phyloP scores from a whole-genome alignment of 1,139 yeast genomes.

The Protomyces gravidus region DNA sequence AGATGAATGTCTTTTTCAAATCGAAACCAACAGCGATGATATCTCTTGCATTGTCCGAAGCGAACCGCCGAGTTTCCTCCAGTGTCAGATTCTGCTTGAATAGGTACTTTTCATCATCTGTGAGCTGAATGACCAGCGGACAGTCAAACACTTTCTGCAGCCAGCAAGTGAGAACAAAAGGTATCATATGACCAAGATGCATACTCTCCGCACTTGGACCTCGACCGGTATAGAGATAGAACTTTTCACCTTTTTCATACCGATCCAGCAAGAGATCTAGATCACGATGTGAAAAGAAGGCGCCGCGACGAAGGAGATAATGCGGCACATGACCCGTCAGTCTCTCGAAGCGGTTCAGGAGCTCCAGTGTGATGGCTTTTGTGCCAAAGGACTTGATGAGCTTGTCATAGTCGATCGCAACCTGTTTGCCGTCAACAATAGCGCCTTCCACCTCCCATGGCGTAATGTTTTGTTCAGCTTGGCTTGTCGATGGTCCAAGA shows the following conservation, averaged over 20 bases:
- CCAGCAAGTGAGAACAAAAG: conserved; percentile 95
- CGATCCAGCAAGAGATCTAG: conserved; percentile 71
- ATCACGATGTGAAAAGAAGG: conserved; percentile 91
- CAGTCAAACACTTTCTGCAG: conserved; percentile 95
- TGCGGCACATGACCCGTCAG: conserved; percentile 95
- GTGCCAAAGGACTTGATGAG: conserved; percentile 87
- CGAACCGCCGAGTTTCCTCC: conserved; percentile 76
- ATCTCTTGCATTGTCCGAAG: conserved; percentile 82
- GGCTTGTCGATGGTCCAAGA: not conserved
- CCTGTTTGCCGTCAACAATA: conserved; percentile 84
- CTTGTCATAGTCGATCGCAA: conserved; percentile 86
- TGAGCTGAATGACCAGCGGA: conserved; percentile 90
- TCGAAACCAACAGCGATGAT: conserved; percentile 92
- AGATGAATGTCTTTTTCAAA: conserved; percentile 89
- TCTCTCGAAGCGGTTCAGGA: conserved; percentile 65
- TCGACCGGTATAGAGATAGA: conserved; percentile 94
- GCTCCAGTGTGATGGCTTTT: conserved; percentile 61
- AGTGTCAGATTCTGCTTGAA: conserved; percentile 87
- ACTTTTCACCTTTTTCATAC: conserved; percentile 91
- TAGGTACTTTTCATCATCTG: conserved; percentile 95
- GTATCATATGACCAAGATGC: conserved; percentile 97
- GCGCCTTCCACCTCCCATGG: conserved; percentile 99
- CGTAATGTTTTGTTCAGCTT: conserved; percentile 58
- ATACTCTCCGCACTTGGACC: conserved; percentile 94
- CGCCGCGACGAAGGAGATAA: conserved; percentile 82